These are phyloP conservation scores for Calonectria naviculata DNA, from an alignment of 2,329 filamentous ascomycete species.

Conservation along the genomic window DNA sequence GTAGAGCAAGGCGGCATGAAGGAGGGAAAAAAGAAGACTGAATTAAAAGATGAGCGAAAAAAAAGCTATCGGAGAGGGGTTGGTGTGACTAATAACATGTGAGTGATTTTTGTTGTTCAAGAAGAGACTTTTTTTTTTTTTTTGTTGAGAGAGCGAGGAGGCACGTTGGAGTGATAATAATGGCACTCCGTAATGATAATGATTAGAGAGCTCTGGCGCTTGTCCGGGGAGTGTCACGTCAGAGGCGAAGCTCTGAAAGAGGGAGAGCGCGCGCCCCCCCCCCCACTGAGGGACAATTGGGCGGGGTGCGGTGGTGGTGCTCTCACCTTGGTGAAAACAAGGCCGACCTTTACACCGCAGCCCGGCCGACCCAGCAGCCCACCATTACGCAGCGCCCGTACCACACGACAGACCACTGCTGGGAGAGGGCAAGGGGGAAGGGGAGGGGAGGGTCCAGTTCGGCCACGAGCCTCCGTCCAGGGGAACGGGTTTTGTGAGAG, in stretches of 20 bases:
- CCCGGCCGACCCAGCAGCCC: neutral
- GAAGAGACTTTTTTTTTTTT: neutral
- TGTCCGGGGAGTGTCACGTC: neutral
- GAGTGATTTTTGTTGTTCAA: neutral
- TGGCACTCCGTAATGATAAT: constrained; percentile 8
- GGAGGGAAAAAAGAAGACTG: neutral
- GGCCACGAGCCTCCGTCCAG: neutral
- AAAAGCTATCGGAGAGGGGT: neutral
- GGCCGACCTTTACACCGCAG: neutral
- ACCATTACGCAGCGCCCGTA: neutral
- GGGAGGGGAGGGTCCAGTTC: too few species aligned
- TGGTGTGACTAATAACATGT: neutral
- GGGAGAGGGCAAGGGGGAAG: neutral
- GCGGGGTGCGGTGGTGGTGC: too few species aligned
- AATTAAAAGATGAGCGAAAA: neutral
- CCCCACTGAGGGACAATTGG: neutral
- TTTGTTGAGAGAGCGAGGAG: neutral
- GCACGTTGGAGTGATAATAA: constrained; percentile 1
- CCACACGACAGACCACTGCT: neutral
- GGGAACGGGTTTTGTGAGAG: neutral
- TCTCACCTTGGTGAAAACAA: neutral
- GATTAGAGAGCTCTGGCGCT: neutral
- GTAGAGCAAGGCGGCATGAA: neutral
- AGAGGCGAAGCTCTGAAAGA: neutral
- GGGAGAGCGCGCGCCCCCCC: neutral